phyloP scores from a whole-genome alignment of 2,329 filamentous ascomycete species.

The Myriosclerotinia scirpicola region DNA sequence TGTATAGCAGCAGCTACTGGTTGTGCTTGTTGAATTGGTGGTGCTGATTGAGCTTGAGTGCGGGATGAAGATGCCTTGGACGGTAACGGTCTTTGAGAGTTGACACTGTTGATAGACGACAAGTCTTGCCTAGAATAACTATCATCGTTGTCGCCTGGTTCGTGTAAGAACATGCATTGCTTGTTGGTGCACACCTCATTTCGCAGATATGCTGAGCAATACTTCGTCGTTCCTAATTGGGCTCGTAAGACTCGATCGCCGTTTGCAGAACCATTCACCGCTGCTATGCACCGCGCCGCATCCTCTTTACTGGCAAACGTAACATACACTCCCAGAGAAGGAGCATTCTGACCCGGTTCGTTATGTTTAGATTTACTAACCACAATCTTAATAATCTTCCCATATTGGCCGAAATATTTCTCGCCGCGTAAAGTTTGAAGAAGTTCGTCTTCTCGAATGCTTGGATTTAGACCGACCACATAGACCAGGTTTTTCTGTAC shows the following conservation, averaged over 20 bases:
- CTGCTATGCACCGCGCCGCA: constrained; percentile 83
- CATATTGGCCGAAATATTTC: constrained; percentile 97
- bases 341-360: constrained; percentile 61
- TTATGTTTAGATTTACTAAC: constrained; percentile 82
- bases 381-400: constrained; percentile 97
- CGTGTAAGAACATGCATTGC: constrained; percentile 97
- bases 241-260: constrained; percentile 82
- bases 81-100: constrained; percentile 68
- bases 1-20: constrained; percentile 48
- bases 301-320: constrained; percentile 92
- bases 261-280: constrained; percentile 90
- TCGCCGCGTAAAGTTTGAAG: constrained; percentile 85
- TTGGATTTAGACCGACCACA: constrained; percentile 90
- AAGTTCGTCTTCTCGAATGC: constrained; percentile 87
- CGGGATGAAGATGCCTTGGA: constrained; percentile 53
- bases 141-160: constrained; percentile 96
- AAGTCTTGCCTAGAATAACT: constrained; percentile 94
- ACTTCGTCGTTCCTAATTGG: constrained; percentile 88
- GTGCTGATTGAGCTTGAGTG: constrained; percentile 48
- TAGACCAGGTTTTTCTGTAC: constrained; percentile 99
- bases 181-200: constrained; percentile 94
- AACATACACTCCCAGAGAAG: constrained; percentile 93
- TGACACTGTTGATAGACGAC: constrained; percentile 89
- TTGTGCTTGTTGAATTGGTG: constrained; percentile 40
- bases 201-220: constrained; percentile 94